A percentile compares a stretch with the other conserved stretches of the same genome.
phyloP scores from a whole-genome alignment of 2,329 filamentous ascomycete genomes.

The Dissoconium aciculare region DNA sequence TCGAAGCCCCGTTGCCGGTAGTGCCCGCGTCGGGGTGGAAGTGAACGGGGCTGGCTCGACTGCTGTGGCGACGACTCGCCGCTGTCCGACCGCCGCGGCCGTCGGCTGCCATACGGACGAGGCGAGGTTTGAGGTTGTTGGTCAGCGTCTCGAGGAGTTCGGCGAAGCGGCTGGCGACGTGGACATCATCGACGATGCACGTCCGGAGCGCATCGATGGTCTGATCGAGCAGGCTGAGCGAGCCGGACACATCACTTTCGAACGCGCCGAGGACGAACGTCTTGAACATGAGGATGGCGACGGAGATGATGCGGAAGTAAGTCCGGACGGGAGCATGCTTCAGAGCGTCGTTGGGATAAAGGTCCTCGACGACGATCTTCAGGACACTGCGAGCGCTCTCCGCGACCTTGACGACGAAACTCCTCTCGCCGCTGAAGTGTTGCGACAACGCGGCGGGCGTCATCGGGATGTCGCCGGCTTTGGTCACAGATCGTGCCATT shows the following conservation, averaged over 20 bases:
- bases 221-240: conserved; percentile 58
- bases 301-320: conserved; percentile 74
- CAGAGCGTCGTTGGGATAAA: conserved; percentile 59
- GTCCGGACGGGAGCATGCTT: conserved; percentile 72
- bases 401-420: conserved; percentile 55
- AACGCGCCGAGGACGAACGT: conserved; percentile 71
- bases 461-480: conserved; percentile 19
- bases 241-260: conserved; percentile 61
- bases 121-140: conserved; percentile 55
- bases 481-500: conserved; percentile 20
- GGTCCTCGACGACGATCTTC: conserved; percentile 58
- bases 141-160: conserved; percentile 69
- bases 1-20: conserved; percentile 5
- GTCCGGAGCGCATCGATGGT: conserved; percentile 60
- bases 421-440: conserved; percentile 44
- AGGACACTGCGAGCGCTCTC: conserved; percentile 65
- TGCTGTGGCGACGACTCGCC: conserved; percentile 13
- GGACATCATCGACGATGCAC: conserved; percentile 72
- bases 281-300: conserved; percentile 71
- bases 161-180: conserved; percentile 70
- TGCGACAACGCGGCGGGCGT: conserved; percentile 31
- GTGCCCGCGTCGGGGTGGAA: conserved; percentile 4
- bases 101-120: conserved; percentile 44
- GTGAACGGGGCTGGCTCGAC: conserved; percentile 5
- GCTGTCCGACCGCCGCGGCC: conserved; percentile 12